Evolutionary conservation across 2,329 filamentous ascomycete genomes (phyloP).

Genomic region (Allantophomopsis lycopodina): DNA sequence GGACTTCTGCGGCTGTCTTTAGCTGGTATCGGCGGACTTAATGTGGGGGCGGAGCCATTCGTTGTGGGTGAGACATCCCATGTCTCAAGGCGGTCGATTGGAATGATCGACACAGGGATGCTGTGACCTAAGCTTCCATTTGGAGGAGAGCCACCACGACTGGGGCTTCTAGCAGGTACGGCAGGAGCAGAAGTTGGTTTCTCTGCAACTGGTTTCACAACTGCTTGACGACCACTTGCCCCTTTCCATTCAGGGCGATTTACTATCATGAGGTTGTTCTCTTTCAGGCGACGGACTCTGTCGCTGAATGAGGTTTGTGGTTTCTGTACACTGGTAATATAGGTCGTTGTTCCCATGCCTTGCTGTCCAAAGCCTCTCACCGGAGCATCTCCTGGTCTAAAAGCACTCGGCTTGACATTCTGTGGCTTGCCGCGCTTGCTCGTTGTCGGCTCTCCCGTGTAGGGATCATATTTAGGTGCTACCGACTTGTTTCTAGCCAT

Average conservation of each 20-base stretch:
- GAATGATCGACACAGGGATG: slow-evolving; percentile 12
- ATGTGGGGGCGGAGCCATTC: not conserved
- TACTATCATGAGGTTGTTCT: slow-evolving; percentile 11
- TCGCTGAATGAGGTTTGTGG: slow-evolving; percentile 26
- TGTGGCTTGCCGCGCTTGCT: slow-evolving; percentile 38
- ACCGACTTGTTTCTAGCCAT: slow-evolving; percentile 6
- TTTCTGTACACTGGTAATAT: slow-evolving; percentile 15
- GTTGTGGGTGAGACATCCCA: slow-evolving; percentile 9
- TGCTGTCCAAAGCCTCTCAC: slow-evolving; percentile 2
- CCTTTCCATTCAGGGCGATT: slow-evolving; percentile 54
- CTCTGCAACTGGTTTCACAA: slow-evolving; percentile 52
- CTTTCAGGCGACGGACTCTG: slow-evolving; percentile 28
- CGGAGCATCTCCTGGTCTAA: slow-evolving; percentile 14
- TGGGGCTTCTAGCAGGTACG: slow-evolving; percentile 36
- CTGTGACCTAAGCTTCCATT: slow-evolving; percentile 3
- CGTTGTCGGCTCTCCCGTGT: slow-evolving; percentile 51
- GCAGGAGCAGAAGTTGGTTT: slow-evolving; percentile 39
- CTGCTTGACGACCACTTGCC: slow-evolving; percentile 51
- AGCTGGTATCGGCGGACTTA: too few relatives aligned
- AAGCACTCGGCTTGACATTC: slow-evolving; percentile 40
- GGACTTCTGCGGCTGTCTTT: too few relatives aligned
- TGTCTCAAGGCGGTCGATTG: slow-evolving; percentile 12
- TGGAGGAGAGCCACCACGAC: slow-evolving; percentile 14
- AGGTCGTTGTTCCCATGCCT: slow-evolving; percentile 9
- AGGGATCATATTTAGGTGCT: slow-evolving; percentile 42